These are phyloP conservation scores for Ganoderma resinaceum DNA, from an alignment of 1,284 basidiomycete genomes.

Conservation along the genomic window DNA sequence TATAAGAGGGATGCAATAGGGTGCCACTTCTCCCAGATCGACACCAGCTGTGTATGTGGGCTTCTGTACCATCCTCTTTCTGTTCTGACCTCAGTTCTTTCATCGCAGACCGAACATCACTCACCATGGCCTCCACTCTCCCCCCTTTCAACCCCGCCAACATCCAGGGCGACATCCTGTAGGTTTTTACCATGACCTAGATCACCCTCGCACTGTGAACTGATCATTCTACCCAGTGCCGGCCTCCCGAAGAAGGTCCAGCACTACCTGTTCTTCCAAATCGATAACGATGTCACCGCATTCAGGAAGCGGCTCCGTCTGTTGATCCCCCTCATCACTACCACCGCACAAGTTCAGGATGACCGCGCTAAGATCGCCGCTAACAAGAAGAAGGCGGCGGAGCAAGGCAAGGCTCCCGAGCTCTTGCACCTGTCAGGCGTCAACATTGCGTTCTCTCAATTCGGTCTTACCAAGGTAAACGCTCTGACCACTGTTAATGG, in stretches of 20 bases:
- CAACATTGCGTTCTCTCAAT: slow-evolving; percentile 45
- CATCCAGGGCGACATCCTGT: slow-evolving; percentile 59
- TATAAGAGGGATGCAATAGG: not conserved
- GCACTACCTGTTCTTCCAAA: slow-evolving; percentile 49
- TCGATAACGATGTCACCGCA: slow-evolving; percentile 38
- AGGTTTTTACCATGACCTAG: slow-evolving; percentile 20
- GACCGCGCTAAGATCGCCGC: slow-evolving; percentile 27
- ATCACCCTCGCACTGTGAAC: not conserved
- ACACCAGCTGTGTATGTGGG: not conserved
- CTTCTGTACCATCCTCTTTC: not conserved
- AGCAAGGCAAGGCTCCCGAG: slow-evolving; percentile 21
- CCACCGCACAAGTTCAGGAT: slow-evolving; percentile 32
- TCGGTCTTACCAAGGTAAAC: slow-evolving; percentile 37
- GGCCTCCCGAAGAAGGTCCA: slow-evolving; percentile 55
- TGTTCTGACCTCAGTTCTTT: not conserved
- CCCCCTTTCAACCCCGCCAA: slow-evolving; percentile 45
- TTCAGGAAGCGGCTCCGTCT: slow-evolving; percentile 36
- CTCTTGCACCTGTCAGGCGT: slow-evolving; percentile 32
- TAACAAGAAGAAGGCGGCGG: slow-evolving; percentile 30
- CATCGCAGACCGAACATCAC: not conserved
- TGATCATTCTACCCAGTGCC: slow-evolving; percentile 34
- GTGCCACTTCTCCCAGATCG: not conserved
- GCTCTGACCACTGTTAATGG: not conserved
- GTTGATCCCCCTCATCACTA: slow-evolving; percentile 44
- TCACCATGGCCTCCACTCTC: slow-evolving; percentile 19